Evolutionary conservation across 2,329 filamentous ascomycete species (phyloP), one percentile per base, ranked within the genome.

Genomic region (Grosmannia penicillata): DNA sequence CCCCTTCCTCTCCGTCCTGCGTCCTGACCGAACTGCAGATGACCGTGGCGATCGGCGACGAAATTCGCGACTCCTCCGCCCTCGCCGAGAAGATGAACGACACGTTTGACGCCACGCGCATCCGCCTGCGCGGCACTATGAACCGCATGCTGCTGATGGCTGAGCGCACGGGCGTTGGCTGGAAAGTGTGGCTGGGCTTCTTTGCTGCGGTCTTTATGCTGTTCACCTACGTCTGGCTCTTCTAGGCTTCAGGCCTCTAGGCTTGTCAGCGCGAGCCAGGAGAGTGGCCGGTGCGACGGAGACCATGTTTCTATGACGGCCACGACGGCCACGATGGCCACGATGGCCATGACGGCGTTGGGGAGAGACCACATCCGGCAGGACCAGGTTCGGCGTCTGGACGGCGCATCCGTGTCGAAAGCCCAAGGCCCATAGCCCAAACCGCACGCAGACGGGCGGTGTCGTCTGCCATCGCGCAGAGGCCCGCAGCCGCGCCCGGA

Each of bases 121-220:
- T 86, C 37, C 74, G 82, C 46, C 65, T 98, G 45, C 73, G 78
- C 32, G 86, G 89, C 38, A 96, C 93, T 15, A 96, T 98, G 91
- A 94, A 85, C 56, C 70, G 87, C 42, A 98, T 98, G 91, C 62
- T 96, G 47, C 56, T 89, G 38, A 98, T 98, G 91, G 91, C 91
- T 5, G 75, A 96, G 62, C 71, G 77, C 51, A 93, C 87, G 3
- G 91, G 91, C n/a, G 79, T 98, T 9, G 80, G 86, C 52, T 98
- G 91, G 91, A 89, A 75, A 60, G 82, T 87, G 41, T 98, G 91
- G 91, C 57, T 95, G 37, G 69, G 66, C 31, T 98, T 98, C 61
- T 94, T 98, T 56, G 68, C 75, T 6, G 82, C 78, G 26, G 83
- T 96, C 15, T 73, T 80, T 45, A 55, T 89, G 39, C 57, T 96